Evolutionary conservation across 1,139 yeast species (phyloP).

Genomic region (Candida sanyaensis): DNA sequence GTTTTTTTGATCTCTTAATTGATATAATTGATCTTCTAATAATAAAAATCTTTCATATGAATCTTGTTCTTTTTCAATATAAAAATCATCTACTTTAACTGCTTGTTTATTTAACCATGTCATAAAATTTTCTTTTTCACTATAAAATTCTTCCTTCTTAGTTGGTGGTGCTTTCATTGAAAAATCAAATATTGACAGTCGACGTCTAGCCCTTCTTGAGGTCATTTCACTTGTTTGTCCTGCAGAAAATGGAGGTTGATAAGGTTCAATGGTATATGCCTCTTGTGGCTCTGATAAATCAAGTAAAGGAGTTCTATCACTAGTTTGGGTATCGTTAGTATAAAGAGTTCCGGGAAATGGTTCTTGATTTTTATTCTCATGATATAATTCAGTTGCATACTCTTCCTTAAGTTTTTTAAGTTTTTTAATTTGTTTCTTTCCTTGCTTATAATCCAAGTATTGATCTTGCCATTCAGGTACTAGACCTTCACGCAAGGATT

Average conservation of each 20-base stretch:
- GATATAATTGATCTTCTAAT: constrained; percentile 68
- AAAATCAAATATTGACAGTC: constrained; percentile 22
- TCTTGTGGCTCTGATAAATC: constrained; percentile 9
- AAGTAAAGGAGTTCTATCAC: constrained; percentile 35
- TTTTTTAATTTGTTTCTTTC: constrained; percentile 40
- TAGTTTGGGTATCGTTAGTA: constrained; percentile 11
- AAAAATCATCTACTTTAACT: constrained; percentile 61
- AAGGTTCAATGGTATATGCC: constrained; percentile 6
- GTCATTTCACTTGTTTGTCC: not conserved
- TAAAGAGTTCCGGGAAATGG: not conserved
- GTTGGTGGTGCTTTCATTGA: constrained; percentile 18
- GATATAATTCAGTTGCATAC: constrained; percentile 10
- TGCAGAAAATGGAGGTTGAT: constrained; percentile 3
- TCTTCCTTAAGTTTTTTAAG: constrained; percentile 11
- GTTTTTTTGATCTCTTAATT: constrained; percentile 56
- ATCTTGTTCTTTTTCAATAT: constrained; percentile 58
- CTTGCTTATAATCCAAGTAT: constrained; percentile 71
- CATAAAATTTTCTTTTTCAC: constrained; percentile 48
- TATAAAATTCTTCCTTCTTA: constrained; percentile 20
- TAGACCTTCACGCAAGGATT: constrained; percentile 55
- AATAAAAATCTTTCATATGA: constrained; percentile 60
- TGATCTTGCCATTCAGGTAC: constrained; percentile 90
- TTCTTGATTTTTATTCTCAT: not conserved
- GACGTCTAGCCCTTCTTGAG: constrained; percentile 1
- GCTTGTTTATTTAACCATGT: constrained; percentile 65